phyloP scores from a whole-genome alignment of 768 basidiomycete species.

The Cyclocybe aegerita region DNA sequence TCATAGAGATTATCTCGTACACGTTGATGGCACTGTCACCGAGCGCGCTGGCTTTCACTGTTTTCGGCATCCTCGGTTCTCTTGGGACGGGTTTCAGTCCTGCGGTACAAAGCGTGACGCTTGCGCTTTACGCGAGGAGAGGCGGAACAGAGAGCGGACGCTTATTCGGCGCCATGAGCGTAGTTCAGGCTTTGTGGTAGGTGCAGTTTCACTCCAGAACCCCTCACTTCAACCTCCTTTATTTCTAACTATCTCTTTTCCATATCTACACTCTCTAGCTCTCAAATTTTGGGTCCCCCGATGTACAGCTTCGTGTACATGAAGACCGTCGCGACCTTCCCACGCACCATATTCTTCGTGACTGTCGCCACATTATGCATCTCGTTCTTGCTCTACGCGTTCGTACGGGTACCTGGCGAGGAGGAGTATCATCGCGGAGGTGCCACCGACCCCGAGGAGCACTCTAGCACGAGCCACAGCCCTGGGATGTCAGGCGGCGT shows the following conservation, averaged over 20 bases:
- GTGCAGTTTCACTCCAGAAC: constrained; percentile 8
- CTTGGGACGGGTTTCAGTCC: constrained; percentile 66
- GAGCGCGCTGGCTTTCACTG: constrained; percentile 49
- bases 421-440: constrained; percentile 8
- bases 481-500: too few relatives aligned
- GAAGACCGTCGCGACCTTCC: constrained; percentile 67
- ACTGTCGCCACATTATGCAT: constrained; percentile 37
- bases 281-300: constrained; percentile 69
- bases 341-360: constrained; percentile 69
- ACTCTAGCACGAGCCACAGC: too few relatives aligned
- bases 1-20: constrained; percentile 55
- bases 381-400: constrained; percentile 43
- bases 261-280: constrained; percentile 32
- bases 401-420: constrained; percentile 42
- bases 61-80: constrained; percentile 48
- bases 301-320: constrained; percentile 72
- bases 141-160: constrained; percentile 65
- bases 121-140: constrained; percentile 59
- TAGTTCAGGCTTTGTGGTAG: constrained; percentile 68
- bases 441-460: constrained; percentile 11
- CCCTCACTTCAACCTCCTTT: background rate
- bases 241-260: background rate
- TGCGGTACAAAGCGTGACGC: constrained; percentile 67
- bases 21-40: constrained; percentile 46
- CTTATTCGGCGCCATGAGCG: constrained; percentile 80